Conservation (phyloP, 345 rosid genomes). For the Murraya koenigii region DNA sequence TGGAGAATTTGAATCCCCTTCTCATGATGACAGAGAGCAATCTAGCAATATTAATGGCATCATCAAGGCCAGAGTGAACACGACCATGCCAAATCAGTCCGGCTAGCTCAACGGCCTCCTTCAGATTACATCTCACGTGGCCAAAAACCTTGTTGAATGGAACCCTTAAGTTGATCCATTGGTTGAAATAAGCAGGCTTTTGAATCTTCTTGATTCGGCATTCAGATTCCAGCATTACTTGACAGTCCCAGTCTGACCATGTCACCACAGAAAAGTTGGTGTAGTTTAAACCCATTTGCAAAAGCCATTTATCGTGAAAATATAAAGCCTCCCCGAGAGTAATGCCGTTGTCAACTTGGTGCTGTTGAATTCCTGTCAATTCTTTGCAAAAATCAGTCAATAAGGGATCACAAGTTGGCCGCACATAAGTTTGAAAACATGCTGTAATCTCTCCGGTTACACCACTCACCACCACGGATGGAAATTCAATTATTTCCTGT, state of each 20-base stretch:
- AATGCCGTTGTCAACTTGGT: slow-evolving; percentile 42
- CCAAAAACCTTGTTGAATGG: slow-evolving; percentile 44
- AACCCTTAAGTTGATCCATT: slow-evolving; percentile 51
- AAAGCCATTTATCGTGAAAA: slow-evolving; percentile 50
- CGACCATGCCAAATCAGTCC: slow-evolving; percentile 47
- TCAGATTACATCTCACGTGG: slow-evolving; percentile 33
- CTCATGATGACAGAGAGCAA: slow-evolving; percentile 37
- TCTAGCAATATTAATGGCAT: slow-evolving; percentile 48
- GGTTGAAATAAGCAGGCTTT: slow-evolving; percentile 47
- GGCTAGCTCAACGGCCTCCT: slow-evolving; percentile 41
- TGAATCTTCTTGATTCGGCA: slow-evolving; percentile 45
- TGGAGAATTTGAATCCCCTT: slow-evolving; percentile 37
- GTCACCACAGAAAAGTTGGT: slow-evolving; percentile 48
- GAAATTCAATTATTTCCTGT: slow-evolving; percentile 59
- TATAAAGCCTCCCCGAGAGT: slow-evolving; percentile 37
- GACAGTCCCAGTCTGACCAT: slow-evolving; percentile 53
- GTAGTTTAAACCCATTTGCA: slow-evolving; percentile 42
- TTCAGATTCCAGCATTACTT: slow-evolving; percentile 48
- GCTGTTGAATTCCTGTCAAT: slow-evolving; percentile 55
- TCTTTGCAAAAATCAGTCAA: slow-evolving; percentile 58
- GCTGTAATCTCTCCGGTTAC: slow-evolving; percentile 45
- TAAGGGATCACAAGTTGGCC: slow-evolving; percentile 41
- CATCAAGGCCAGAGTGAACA: slow-evolving; percentile 47
- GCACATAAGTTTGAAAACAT: slow-evolving; percentile 50
- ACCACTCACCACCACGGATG: slow-evolving; percentile 46